phyloP scores from a whole-genome alignment of 192 early-diverging fungal genomes.

The Kappamyces sp. region DNA sequence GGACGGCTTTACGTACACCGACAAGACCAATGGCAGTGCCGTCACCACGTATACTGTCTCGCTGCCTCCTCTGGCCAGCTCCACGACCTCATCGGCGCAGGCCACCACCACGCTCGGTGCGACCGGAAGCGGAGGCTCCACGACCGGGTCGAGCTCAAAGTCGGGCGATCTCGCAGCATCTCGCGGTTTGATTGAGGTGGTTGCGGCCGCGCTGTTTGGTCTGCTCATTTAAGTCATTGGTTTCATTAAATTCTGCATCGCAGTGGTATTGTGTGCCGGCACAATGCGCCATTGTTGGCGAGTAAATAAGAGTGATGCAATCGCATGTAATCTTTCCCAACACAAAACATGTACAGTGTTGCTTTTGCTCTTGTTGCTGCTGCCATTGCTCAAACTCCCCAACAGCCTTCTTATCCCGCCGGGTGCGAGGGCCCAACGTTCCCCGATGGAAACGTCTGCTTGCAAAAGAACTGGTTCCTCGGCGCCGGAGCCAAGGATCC shows the following conservation, averaged over 20 bases:
- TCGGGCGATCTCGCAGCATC: not conserved
- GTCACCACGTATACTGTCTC: not conserved
- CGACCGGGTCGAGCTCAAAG: not conserved
- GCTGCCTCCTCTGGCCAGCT: not conserved
- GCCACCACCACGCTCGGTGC: not conserved
- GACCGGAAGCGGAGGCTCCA: conserved; percentile 1
- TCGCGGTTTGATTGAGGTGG: too few species aligned
- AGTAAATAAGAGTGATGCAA: too few species aligned
- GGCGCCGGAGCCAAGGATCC: conserved; percentile 14
- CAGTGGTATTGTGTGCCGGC: too few species aligned
- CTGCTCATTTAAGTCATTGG: too few species aligned
- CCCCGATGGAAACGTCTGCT: not conserved
- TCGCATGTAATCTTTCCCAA: too few species aligned
- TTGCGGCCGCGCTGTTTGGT: too few species aligned
- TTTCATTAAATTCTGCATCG: too few species aligned
- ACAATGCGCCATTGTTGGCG: too few species aligned
- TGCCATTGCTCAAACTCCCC: too few species aligned
- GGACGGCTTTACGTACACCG: conserved; percentile 1
- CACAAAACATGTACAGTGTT: too few species aligned
- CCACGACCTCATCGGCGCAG: not conserved
- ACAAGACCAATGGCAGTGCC: not conserved
- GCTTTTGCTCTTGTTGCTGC: too few species aligned
- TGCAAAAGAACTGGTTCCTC: not conserved
- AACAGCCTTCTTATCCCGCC: too few species aligned
- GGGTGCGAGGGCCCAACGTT: not conserved